Base-by-base conservation (phyloP, 495 filamentous ascomycete species). In the Rhizodiscina lignyota region DNA sequence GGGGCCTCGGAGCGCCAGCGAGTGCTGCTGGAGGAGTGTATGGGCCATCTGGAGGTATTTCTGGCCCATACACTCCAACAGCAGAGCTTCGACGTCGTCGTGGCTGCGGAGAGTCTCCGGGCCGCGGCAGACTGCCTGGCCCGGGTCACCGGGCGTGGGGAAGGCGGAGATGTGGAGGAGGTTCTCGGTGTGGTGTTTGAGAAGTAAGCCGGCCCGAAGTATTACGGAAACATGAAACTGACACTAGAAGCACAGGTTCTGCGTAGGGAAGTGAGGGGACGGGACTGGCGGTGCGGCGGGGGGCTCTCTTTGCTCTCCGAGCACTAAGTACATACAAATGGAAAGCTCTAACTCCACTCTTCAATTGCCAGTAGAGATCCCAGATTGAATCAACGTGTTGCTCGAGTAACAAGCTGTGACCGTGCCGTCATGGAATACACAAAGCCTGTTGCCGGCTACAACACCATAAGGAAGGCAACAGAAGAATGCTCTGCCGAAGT, bases 141-240 rank as follows among this genome's bases (percentile, higher is more conserved):
- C 2, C 72, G 74, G 43, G 92, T 94, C 40, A 96, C 84, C 3
- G 89, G 89, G 1, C 73, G 72, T 37, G 89, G 86, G 2, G 80
- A 82, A 39, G 69, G 67, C 28, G 85, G 83, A 1, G 89, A 99
- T 66, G 83, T 99, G 21, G 87, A 99, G 55, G 89, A 96, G 48
- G 84, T 96, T 2, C 58, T 99, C 39, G 91, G 91, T 1, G 87
- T 96, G 26, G 85, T 99, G 1, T 96, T 99, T 60, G 87, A 99
- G 55, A 96, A 92, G 79, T 89, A 50, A 49, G 64, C 62, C 20
- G 3, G 10, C 18, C n/a, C n/a, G n/a, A n/a, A n/a, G n/a, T n/a
- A n/a, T n/a, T n/a, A n/a, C n/a, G n/a, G n/a, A n/a, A n/a, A n/a
- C n/a, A n/a, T n/a, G n/a, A n/a, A n/a, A n/a, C n/a, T n/a, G n/a